Percentiles rank a stretch among this genome's conserved stretches.
Conservation (phyloP, 1,284 basidiomycete species). For the Heimioporus retisporus region DNA sequence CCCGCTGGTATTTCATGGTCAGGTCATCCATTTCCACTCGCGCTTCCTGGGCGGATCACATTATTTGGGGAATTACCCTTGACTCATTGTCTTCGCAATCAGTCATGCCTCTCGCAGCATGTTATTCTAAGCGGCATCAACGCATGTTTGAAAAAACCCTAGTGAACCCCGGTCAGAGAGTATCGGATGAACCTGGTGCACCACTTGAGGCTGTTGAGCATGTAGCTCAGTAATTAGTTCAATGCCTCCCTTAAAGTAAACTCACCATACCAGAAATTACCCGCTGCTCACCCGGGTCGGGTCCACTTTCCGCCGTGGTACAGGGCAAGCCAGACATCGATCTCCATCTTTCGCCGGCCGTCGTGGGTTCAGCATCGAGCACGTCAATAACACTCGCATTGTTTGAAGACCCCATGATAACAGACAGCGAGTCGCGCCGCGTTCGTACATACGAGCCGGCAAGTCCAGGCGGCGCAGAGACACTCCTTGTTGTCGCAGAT, state of each 20-base stretch:
- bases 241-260: constrained; percentile 25
- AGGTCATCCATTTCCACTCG: no score
- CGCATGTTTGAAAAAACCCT: no score
- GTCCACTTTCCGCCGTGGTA: constrained; percentile 30
- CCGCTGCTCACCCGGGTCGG: constrained; percentile 50
- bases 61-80: no score
- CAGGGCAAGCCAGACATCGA: constrained; percentile 52
- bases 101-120: no score
- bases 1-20: no score
- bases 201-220: constrained; percentile 48
- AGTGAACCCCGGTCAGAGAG: constrained; percentile 70
- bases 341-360: constrained; percentile 66
- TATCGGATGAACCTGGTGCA: constrained; percentile 51
- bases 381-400: constrained; percentile 60
- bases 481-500: constrained; percentile 40
- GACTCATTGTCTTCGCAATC: no score
- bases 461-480: constrained; percentile 62
- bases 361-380: constrained; percentile 72
- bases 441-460: constrained; percentile 47
- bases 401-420: constrained; percentile 45
- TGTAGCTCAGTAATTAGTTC: constrained; percentile 23
- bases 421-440: constrained; percentile 56
- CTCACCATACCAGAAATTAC: constrained; percentile 71
- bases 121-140: no score
- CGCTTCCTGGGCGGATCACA: no score